Evolutionary conservation across 495 filamentous ascomycete species (phyloP).

Genomic region (Penicillium egyptiacum): DNA sequence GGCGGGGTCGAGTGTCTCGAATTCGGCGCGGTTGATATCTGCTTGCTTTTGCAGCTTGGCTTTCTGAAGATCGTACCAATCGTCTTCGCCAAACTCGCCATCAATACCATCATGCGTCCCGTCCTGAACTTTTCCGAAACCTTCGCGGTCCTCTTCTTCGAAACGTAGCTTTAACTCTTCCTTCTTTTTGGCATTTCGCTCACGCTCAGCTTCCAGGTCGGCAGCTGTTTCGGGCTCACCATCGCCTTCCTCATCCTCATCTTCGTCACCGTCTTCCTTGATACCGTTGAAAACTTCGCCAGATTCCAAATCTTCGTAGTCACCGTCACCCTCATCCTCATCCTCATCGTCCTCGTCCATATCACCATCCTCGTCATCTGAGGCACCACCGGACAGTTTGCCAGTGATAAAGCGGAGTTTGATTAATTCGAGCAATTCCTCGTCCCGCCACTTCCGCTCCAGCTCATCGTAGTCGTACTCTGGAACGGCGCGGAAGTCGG

Average conservation of each 20-base stretch:
- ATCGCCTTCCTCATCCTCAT: conserved; percentile 29
- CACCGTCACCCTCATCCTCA: conserved; percentile 80
- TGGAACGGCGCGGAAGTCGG: conserved; percentile 76
- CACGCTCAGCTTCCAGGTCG: conserved; percentile 78
- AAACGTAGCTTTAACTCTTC: conserved; percentile 93
- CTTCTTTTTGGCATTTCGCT: conserved; percentile 85
- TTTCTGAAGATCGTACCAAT: conserved; percentile 98
- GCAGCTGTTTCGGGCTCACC: conserved; percentile 34
- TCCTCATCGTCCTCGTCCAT: conserved; percentile 49
- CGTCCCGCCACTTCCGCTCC: conserved; percentile 79
- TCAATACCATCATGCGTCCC: conserved; percentile 61
- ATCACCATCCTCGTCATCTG: conserved; percentile 44
- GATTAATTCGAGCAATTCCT: conserved; percentile 73
- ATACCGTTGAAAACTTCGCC: conserved; percentile 57
- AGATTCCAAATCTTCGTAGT: conserved; percentile 85
- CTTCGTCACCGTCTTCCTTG: conserved; percentile 34
- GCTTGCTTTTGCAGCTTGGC: conserved; percentile 90
- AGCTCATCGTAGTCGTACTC: conserved; percentile 76
- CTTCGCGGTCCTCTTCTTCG: conserved; percentile 95
- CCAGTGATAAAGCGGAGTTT: conserved; percentile 71
- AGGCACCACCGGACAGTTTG: conserved; percentile 51
- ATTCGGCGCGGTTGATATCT: conserved; percentile 91
- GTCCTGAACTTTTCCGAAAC: conserved; percentile 82
- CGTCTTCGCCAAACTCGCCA: conserved; percentile 88
- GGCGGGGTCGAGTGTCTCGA: conserved; percentile 76